Conservation (phyloP, 179 eudicot genomes). For the Actinidia arguta region DNA sequence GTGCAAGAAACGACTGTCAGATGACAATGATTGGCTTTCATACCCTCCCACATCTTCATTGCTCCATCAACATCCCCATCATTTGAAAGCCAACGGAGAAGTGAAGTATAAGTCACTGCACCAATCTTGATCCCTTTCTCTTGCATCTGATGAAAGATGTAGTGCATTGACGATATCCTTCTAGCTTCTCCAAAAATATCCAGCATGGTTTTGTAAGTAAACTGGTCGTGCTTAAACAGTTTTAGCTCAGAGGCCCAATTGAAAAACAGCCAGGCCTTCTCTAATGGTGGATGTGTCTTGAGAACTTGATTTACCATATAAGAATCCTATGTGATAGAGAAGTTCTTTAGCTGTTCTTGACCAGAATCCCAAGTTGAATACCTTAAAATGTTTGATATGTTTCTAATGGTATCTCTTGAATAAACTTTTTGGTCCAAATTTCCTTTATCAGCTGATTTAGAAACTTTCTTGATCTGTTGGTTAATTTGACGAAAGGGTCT, state of each 20-base stretch:
- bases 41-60: slow-evolving; percentile 70
- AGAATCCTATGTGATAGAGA: slow-evolving; percentile 77
- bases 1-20: slow-evolving; percentile 88
- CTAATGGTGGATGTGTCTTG: slow-evolving; percentile 90
- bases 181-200: slow-evolving; percentile 92
- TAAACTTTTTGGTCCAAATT: slow-evolving; percentile 46
- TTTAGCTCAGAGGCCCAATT: slow-evolving; percentile 67
- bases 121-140: slow-evolving; percentile 71
- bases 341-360: slow-evolving; percentile 52
- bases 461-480: slow-evolving; percentile 29
- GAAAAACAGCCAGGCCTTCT: slow-evolving; percentile 88
- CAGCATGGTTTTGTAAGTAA: slow-evolving; percentile 84
- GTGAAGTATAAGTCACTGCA: slow-evolving; percentile 71
- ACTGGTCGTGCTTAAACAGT: slow-evolving; percentile 80
- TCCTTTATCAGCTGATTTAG: slow-evolving; percentile 37
- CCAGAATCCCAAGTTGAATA: slow-evolving; percentile 74
- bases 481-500: slow-evolving; percentile 26
- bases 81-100: slow-evolving; percentile 81
- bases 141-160: slow-evolving; percentile 74
- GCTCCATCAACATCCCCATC: slow-evolving; percentile 83
- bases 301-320: slow-evolving; percentile 79
- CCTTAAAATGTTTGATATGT: slow-evolving; percentile 65
- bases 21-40: slow-evolving; percentile 58
- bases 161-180: slow-evolving; percentile 77
- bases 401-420: slow-evolving; percentile 49